A percentile compares a stretch with the other conserved stretches of the same genome.
Conservation (phyloP, 495 filamentous ascomycete genomes). For the Penicillium malachiteum region DNA sequence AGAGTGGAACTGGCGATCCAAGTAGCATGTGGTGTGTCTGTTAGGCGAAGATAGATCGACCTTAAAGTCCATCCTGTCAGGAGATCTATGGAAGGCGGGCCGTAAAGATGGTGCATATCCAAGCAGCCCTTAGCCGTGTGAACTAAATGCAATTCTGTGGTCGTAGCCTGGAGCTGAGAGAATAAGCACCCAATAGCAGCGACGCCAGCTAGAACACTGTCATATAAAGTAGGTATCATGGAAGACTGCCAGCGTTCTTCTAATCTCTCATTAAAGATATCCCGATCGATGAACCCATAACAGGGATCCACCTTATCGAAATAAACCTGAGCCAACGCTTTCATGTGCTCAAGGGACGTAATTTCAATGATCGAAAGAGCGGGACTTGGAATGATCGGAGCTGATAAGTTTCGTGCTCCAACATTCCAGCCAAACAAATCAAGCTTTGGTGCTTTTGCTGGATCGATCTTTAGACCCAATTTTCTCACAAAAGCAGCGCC, state of each 20-base stretch:
- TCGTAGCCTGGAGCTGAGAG: constrained; percentile 25
- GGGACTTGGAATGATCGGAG: neutral
- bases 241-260: constrained; percentile 32
- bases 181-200: constrained; percentile 45
- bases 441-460: constrained; percentile 46
- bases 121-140: constrained; percentile 34
- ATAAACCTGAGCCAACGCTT: constrained; percentile 38
- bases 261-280: constrained; percentile 27
- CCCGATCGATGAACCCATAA: constrained; percentile 48
- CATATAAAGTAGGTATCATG: constrained; percentile 24
- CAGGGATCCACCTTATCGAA: constrained; percentile 47
- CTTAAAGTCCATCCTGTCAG: constrained; percentile 48
- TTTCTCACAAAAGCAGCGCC: constrained; percentile 51
- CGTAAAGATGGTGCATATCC: constrained; percentile 24
- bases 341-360: constrained; percentile 35
- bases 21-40: constrained; percentile 43
- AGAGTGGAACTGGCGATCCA: constrained; percentile 51
- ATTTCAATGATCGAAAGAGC: constrained; percentile 32
- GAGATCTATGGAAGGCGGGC: constrained; percentile 28
- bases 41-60: constrained; percentile 46
- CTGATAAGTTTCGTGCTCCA: constrained; percentile 35
- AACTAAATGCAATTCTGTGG: constrained; percentile 37
- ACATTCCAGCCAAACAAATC: constrained; percentile 56
- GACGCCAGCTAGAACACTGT: constrained; percentile 43
- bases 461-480: constrained; percentile 48